Percentiles rank a stretch among this genome's conserved stretches.
phyloP scores from a whole-genome alignment of 1,284 basidiomycete genomes.

The Ceratobasidium sp. region DNA sequence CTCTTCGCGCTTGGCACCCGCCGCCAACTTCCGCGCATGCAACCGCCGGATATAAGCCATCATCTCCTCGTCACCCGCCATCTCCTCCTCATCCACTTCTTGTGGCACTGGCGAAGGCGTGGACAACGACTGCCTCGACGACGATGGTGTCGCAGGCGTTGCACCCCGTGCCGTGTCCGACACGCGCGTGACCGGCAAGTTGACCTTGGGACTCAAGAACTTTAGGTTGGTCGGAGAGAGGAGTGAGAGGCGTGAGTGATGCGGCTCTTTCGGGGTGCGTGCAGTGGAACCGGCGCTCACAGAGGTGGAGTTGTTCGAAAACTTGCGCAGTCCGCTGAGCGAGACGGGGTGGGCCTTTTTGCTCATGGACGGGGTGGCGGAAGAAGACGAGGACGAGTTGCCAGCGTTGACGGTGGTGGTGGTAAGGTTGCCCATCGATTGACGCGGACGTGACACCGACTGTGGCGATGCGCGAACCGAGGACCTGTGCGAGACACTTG shows the following conservation, averaged over 20 bases:
- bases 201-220: conserved; percentile 76
- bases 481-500: conserved; percentile 49
- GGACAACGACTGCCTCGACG: conserved; percentile 75
- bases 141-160: conserved; percentile 66
- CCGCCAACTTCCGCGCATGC: conserved; percentile 85
- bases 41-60: conserved; percentile 89
- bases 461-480: conserved; percentile 68
- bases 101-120: conserved; percentile 80
- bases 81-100: conserved; percentile 86
- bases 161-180: conserved; percentile 59
- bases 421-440: conserved; percentile 48
- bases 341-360: conserved; percentile 70
- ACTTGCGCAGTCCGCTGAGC: conserved; percentile 74
- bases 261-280: conserved; percentile 52
- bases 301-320: conserved; percentile 65
- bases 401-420: conserved; percentile 48
- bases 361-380: conserved; percentile 50
- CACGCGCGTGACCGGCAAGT: conserved; percentile 61
- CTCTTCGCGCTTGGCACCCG: conserved; percentile 83
- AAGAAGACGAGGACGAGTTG: conserved; percentile 51
- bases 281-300: conserved; percentile 36
- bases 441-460: conserved; percentile 64
- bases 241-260: conserved; percentile 65
- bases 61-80: conserved; percentile 96
- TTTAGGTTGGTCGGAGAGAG: conserved; percentile 84